phyloP scores from a whole-genome alignment of 2,329 filamentous ascomycete species.

The Colletotrichum sp. region DNA sequence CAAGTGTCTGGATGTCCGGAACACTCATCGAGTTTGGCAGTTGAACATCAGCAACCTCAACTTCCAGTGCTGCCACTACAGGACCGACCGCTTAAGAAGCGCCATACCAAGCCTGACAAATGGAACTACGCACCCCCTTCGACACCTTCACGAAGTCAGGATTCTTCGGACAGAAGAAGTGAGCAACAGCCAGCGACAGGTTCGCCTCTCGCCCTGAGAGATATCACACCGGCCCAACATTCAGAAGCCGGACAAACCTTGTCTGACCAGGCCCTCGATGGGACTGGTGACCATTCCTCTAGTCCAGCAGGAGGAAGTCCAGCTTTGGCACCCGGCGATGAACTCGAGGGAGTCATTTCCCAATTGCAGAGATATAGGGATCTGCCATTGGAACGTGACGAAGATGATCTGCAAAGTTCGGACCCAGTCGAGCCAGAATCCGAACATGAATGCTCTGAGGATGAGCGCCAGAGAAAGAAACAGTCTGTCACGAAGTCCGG shows the following conservation, averaged over 20 bases:
- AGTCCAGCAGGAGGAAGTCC: not conserved
- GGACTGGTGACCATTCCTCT: not conserved
- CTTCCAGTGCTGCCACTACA: not conserved
- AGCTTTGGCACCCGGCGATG: slow-evolving; percentile 45
- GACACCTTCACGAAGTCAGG: slow-evolving; percentile 41
- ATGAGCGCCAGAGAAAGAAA: slow-evolving; percentile 30
- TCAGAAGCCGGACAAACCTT: not conserved
- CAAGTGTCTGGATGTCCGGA: slow-evolving; percentile 55
- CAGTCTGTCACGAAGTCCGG: slow-evolving; percentile 24
- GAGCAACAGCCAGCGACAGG: not conserved
- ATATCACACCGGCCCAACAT: not conserved
- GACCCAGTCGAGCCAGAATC: slow-evolving; percentile 23
- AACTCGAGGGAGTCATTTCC: slow-evolving; percentile 68
- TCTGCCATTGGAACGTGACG: slow-evolving; percentile 59
- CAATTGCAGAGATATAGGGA: slow-evolving; percentile 65
- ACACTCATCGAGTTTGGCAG: not conserved
- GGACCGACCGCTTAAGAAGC: slow-evolving; percentile 52
- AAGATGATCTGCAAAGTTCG: slow-evolving; percentile 40
- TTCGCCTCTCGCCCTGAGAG: not conserved
- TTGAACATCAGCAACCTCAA: slow-evolving; percentile 21
- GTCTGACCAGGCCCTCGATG: not conserved
- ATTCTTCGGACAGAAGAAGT: slow-evolving; percentile 30
- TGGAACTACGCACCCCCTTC: slow-evolving; percentile 42
- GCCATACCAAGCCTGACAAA: slow-evolving; percentile 39
- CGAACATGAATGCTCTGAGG: slow-evolving; percentile 25